Percentiles rank a stretch among this genome's conserved stretches.
These are phyloP conservation scores for Ilyonectria destructans DNA, from an alignment of 2,329 filamentous ascomycete species.

Conservation along the genomic window DNA sequence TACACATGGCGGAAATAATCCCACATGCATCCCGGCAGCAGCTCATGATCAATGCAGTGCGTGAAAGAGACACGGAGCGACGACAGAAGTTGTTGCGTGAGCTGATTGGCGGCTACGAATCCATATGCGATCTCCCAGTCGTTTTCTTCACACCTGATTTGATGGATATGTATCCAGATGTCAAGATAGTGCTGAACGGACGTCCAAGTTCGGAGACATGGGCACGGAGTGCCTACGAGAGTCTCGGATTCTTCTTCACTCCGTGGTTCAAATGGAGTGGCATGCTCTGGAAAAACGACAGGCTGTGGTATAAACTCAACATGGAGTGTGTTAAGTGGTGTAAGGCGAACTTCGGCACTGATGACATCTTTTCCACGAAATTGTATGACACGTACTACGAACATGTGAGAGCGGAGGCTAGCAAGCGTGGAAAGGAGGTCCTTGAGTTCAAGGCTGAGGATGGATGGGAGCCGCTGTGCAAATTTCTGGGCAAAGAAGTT, in stretches of 20 bases:
- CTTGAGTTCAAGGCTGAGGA: conserved; percentile 52
- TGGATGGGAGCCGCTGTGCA: conserved; percentile 62
- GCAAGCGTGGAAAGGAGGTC: conserved; percentile 48
- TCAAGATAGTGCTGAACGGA: conserved; percentile 53
- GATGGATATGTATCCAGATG: conserved; percentile 58
- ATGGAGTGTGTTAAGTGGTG: conserved; percentile 11
- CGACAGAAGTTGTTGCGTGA: conserved; percentile 51
- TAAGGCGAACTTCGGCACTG: conserved; percentile 2
- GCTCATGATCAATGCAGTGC: conserved; percentile 48
- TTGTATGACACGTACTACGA: conserved; percentile 40
- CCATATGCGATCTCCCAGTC: conserved; percentile 52
- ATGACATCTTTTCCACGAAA: conserved; percentile 10
- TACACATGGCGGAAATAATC: conserved; percentile 54
- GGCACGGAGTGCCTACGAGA: conserved; percentile 47
- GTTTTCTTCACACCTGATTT: conserved; percentile 55
- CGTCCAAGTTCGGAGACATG: conserved; percentile 48
- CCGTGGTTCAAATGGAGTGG: conserved; percentile 46
- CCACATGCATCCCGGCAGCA: conserved; percentile 45
- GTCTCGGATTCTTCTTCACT: conserved; percentile 51
- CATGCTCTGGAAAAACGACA: conserved; percentile 49
- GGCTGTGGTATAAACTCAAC: conserved; percentile 50
- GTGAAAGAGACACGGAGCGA: conserved; percentile 46
- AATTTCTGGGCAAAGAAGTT: conserved; percentile 49
- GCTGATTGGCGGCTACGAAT: conserved; percentile 52
- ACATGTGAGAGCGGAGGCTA: conserved; percentile 50